Evolutionary conservation across 139 green algal species (phyloP).

Genomic region (Monoraphidium neglectum): DNA sequence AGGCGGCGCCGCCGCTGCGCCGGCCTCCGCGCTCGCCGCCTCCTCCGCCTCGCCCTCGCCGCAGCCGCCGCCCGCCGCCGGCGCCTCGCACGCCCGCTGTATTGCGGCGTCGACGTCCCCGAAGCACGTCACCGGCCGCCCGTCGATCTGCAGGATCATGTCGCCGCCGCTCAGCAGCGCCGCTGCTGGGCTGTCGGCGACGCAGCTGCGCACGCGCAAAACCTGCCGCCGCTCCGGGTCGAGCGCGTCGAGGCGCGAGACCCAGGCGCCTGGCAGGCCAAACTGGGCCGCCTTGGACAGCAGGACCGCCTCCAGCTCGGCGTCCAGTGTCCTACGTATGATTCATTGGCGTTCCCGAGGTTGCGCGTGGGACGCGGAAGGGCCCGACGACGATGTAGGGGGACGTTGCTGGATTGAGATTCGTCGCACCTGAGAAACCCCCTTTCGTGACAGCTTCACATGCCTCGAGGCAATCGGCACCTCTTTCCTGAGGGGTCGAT

Average conservation of each 20-base stretch:
- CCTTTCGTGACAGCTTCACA: too few species aligned
- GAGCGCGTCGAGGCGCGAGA: slow-evolving; percentile 59
- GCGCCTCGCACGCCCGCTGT: neutral
- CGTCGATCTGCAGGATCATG: slow-evolving; percentile 78
- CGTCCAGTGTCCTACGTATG: slow-evolving; percentile 57
- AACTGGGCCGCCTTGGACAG: slow-evolving; percentile 83
- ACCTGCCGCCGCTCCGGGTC: slow-evolving; percentile 82
- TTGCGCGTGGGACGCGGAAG: too few species aligned
- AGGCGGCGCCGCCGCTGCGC: neutral
- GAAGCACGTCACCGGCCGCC: slow-evolving; percentile 70
- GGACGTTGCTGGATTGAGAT: too few species aligned
- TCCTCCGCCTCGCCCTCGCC: slow-evolving; percentile 36
- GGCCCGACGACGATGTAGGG: too few species aligned
- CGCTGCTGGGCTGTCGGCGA: slow-evolving; percentile 29
- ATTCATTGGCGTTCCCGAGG: too few species aligned
- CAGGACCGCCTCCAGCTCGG: slow-evolving; percentile 79
- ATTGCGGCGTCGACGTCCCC: slow-evolving; percentile 60
- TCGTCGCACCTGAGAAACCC: too few species aligned
- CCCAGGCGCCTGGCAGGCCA: slow-evolving; percentile 71
- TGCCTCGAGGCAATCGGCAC: too few species aligned
- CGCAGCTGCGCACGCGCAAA: slow-evolving; percentile 66
- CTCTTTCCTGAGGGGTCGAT: too few species aligned
- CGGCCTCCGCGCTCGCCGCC: neutral
- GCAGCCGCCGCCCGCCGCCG: neutral
- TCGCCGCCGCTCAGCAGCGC: slow-evolving; percentile 73